Conservation (phyloP, 2,329 filamentous ascomycete species). For the Ophiostoma triangulosporum region DNA sequence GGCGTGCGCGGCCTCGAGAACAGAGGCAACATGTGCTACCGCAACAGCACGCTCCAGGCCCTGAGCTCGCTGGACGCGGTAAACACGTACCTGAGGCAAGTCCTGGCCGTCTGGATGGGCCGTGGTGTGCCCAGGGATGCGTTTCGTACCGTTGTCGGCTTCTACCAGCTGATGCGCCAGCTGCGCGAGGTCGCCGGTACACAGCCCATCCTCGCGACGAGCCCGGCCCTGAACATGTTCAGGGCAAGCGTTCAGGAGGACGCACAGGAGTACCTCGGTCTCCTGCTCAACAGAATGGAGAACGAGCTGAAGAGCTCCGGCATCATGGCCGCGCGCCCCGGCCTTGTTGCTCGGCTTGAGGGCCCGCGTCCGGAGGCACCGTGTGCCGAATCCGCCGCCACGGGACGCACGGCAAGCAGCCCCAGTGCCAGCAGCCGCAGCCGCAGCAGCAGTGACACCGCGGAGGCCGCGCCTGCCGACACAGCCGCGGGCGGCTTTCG, state of each 20-base stretch:
- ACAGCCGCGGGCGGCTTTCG: too few relatives aligned
- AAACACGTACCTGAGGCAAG: conserved; percentile 43
- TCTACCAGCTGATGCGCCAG: conserved; percentile 54
- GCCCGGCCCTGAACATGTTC: conserved; percentile 73
- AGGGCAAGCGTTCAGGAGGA: conserved; percentile 94
- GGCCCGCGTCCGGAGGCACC: too few relatives aligned
- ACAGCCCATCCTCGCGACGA: conserved; percentile 70
- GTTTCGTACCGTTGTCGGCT: conserved; percentile 29
- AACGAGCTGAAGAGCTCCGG: conserved; percentile 50
- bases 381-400: too few relatives aligned
- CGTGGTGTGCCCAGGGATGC: conserved; percentile 26
- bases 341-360: conserved; percentile 26
- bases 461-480: conserved; percentile 21
- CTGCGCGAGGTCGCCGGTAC: conserved; percentile 59
- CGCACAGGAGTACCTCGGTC: conserved; percentile 93
- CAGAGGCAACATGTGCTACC: conserved; percentile 91
- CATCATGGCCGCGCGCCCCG: conserved; percentile 20
- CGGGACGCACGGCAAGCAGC: neutral
- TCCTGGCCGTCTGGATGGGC: conserved; percentile 16
- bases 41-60: conserved; percentile 87
- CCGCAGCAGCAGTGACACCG: conserved; percentile 15
- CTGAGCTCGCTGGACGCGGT: conserved; percentile 66
- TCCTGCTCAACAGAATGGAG: conserved; percentile 73
- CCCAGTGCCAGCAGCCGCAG: neutral
- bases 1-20: conserved; percentile 66